A percentile compares a stretch with the other conserved stretches of the same genome.
phyloP scores from a whole-genome alignment of 1,139 yeast species.

The Yamadazyma pseudoaaseri region DNA sequence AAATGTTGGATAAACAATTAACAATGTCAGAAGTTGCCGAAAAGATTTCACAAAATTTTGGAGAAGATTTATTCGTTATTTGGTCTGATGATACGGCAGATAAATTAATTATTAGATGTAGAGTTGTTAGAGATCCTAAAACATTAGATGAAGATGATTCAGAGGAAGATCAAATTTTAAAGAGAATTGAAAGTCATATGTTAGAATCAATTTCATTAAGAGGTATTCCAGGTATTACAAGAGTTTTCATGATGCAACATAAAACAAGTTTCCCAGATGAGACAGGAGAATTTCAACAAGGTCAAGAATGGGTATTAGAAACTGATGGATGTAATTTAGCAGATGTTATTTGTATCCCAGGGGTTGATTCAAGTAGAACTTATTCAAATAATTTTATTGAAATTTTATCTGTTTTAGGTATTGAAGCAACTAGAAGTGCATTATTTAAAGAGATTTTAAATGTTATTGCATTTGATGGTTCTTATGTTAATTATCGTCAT shows the following conservation, averaged over 20 bases:
- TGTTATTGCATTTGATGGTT: slow-evolving; percentile 99
- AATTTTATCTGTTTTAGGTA: slow-evolving; percentile 91
- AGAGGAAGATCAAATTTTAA: slow-evolving; percentile 95
- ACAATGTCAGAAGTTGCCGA: slow-evolving; percentile 99
- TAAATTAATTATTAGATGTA: slow-evolving; percentile 93
- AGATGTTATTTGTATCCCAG: slow-evolving; percentile 92
- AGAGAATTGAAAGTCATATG: slow-evolving; percentile 95
- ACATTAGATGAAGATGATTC: slow-evolving; percentile 91
- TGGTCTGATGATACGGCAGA: slow-evolving; percentile 99
- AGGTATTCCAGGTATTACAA: slow-evolving; percentile 92
- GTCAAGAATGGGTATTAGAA: slow-evolving; percentile 97
- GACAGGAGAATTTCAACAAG: slow-evolving; percentile 83
- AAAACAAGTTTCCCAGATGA: slow-evolving; percentile 76
- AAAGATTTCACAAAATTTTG: slow-evolving; percentile 88
- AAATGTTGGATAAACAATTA: slow-evolving; percentile 96
- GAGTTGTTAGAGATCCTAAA: slow-evolving; percentile 97
- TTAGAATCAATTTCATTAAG: slow-evolving; percentile 90
- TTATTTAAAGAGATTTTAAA: slow-evolving; percentile 90
- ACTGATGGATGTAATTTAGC: slow-evolving; percentile 97
- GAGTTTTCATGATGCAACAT: slow-evolving; percentile 93
- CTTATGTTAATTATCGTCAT: slow-evolving; percentile 97
- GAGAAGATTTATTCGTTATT: slow-evolving; percentile 92
- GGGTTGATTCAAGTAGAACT: slow-evolving; percentile 87
- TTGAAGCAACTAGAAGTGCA: slow-evolving; percentile 97
- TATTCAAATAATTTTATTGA: slow-evolving; percentile 97